Base-by-base conservation (phyloP, 2,329 filamentous ascomycete species). In the Clathrospora elynae region DNA sequence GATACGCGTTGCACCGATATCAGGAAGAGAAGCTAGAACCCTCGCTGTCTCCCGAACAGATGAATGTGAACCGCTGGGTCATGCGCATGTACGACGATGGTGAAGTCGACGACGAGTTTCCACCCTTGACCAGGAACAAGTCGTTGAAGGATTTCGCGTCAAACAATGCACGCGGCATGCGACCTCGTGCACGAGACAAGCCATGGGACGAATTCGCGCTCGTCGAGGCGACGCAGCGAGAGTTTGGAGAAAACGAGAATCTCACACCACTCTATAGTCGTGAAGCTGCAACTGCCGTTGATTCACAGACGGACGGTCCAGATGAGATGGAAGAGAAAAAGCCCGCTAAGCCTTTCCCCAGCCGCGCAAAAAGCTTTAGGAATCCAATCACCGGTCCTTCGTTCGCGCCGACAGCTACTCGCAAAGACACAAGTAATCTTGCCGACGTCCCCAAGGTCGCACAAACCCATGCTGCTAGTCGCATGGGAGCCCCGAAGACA, bases 41-140 rank as follows among this genome's bases (percentile, higher is more conserved):
- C 3, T 65, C 78, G 1, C 73, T 93, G 7, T 74, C 82, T 0
- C 66, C 73, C 2, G 80, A 84, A 35, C 88, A 89, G 61, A 75
- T 83, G 37, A 89, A 88, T 56, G 85, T 91, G 56, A 92, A 92
- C 61, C 84, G 84, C 75, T 93, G 87, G 86, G 88, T 84, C 16
- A 72, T 95, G 42, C 81, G 88, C 26, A 90, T 95, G 83, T 87
- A 91, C 6, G 83, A 93, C 62, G 87, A 88, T 42, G 89, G 87
- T 34, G 88, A 93, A 61, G 84, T 92, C 1, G 88, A 95, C 55
- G 87, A 90, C 53, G 89, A 93, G 61, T 93, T 93, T 53, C 87
- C 88, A 20, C 84, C 88, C 0, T 76, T 93, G 26, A 85, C 87
- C 44, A 79, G 88, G 23, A 88, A 82, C 14, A 87, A 86, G 58